These are phyloP conservation scores for Plasmodiophora brassicae DNA, from an alignment of 208 protist species.

Conservation along the genomic window DNA sequence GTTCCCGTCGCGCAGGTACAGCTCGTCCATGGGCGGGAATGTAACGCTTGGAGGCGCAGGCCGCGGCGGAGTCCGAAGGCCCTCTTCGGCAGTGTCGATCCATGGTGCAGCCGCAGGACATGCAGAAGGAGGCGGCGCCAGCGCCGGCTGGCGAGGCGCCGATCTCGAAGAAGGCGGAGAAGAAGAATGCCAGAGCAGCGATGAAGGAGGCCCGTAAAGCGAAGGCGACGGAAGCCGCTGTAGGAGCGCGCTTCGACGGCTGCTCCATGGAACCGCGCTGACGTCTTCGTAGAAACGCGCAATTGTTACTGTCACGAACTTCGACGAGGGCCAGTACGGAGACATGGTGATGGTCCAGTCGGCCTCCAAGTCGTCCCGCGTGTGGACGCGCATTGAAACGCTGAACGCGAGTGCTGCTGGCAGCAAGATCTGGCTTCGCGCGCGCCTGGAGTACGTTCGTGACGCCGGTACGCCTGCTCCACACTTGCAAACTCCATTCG, in stretches of 20 bases:
- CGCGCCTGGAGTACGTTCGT: neutral
- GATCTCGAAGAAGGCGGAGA: too few species aligned
- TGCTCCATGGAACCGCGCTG: neutral
- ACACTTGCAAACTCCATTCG: neutral
- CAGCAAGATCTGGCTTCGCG: neutral
- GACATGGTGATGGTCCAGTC: conserved; percentile 8
- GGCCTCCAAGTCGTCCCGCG: neutral
- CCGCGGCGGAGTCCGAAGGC: too few species aligned
- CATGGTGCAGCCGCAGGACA: too few species aligned
- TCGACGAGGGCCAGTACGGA: neutral
- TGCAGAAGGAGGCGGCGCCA: too few species aligned
- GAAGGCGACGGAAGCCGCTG: neutral
- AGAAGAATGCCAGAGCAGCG: neutral
- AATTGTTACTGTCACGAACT: neutral
- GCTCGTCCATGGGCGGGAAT: too few species aligned
- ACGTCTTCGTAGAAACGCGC: neutral
- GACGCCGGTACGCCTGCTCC: neutral
- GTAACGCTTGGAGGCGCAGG: too few species aligned
- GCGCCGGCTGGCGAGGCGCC: too few species aligned
- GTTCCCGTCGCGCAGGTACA: too few species aligned
- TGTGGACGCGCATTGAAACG: neutral
- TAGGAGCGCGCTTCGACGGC: neutral
- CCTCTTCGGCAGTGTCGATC: too few species aligned
- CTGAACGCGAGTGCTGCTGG: neutral
- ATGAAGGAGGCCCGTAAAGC: conserved; percentile 12